Percentiles rank a stretch among this genome's conserved stretches.
Evolutionary conservation across 2,329 filamentous ascomycete species (phyloP).

Genomic region (Epichloe brachyelytri): DNA sequence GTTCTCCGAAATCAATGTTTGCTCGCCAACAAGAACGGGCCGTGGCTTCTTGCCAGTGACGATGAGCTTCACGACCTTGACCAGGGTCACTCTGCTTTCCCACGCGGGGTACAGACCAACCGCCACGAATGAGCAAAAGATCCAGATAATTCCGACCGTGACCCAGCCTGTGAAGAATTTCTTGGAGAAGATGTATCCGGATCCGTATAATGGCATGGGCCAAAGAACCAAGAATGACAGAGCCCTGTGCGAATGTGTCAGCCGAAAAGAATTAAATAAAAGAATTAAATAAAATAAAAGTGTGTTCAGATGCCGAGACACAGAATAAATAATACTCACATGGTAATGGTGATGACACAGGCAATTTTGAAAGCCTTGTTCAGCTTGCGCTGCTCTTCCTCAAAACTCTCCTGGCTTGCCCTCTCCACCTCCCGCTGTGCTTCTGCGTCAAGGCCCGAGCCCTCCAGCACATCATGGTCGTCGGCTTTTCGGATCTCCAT

Average conservation of each 20-base stretch:
- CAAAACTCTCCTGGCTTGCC: constrained; percentile 21
- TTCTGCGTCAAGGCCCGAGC: constrained; percentile 35
- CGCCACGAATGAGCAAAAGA: constrained; percentile 55
- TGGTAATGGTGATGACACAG: constrained; percentile 18
- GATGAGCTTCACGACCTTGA: constrained; percentile 10
- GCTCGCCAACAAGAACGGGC: neutral
- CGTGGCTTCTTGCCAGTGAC: constrained; percentile 6
- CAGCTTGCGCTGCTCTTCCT: constrained; percentile 35
- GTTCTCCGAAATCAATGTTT: neutral
- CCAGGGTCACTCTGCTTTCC: constrained; percentile 54
- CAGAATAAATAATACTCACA: constrained; percentile 11
- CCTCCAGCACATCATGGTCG: constrained; percentile 56
- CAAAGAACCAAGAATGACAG: constrained; percentile 66
- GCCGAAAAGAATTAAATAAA: neutral
- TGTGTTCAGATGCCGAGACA: too few relatives aligned
- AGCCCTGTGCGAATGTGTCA: constrained; percentile 26
- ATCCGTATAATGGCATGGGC: constrained; percentile 87
- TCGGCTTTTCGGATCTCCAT: constrained; percentile 63
- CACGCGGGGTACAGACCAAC: constrained; percentile 74
- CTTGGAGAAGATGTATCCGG: constrained; percentile 49
- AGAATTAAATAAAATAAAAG: neutral
- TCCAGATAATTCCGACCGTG: constrained; percentile 57
- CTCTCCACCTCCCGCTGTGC: constrained; percentile 11
- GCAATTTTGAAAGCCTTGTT: constrained; percentile 39
- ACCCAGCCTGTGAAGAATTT: constrained; percentile 65